phyloP scores from a whole-genome alignment of 2,329 filamentous ascomycete genomes.

The Chalara sp. region DNA sequence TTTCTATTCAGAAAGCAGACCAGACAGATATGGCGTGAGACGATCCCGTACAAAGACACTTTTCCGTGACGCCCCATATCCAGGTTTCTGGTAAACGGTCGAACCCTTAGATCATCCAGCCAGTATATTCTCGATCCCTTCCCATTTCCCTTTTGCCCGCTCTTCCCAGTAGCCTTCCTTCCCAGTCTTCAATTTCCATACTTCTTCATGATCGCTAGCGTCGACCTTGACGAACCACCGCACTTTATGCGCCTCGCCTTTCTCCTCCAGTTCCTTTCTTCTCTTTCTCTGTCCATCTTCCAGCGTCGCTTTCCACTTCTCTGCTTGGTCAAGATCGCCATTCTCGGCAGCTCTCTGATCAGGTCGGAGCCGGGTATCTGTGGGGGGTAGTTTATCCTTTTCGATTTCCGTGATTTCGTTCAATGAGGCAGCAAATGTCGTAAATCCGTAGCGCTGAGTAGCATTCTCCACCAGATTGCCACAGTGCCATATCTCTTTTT shows the following conservation, averaged over 20 bases:
- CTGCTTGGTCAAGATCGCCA: constrained; percentile 75
- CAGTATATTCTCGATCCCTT: constrained; percentile 46
- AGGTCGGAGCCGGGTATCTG: constrained; percentile 76
- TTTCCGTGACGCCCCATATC: no score
- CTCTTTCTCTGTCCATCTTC: constrained; percentile 80
- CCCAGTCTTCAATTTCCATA: constrained; percentile 71
- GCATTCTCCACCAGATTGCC: constrained; percentile 75
- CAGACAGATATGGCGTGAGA: no score
- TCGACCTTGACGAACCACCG: constrained; percentile 76
- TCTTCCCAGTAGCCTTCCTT: constrained; percentile 95
- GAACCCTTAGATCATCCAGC: constrained; percentile 5
- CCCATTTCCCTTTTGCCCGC: constrained; percentile 62
- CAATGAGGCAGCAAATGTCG: constrained; percentile 74
- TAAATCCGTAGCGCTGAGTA: constrained; percentile 78
- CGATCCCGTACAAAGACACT: no score
- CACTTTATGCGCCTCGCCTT: constrained; percentile 65
- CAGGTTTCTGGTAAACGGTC: no score
- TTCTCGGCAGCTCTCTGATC: constrained; percentile 83
- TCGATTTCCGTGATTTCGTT: constrained; percentile 87
- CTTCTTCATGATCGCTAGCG: constrained; percentile 53
- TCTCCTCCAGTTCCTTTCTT: constrained; percentile 67
- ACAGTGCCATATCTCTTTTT: constrained; percentile 69
- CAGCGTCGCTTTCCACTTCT: constrained; percentile 72
- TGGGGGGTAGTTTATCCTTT: constrained; percentile 64
- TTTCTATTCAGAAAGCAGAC: no score